Evolutionary conservation across 2,329 filamentous ascomycete genomes (phyloP), one percentile per base, ranked within the genome.

Genomic region (Nemania sp.): DNA sequence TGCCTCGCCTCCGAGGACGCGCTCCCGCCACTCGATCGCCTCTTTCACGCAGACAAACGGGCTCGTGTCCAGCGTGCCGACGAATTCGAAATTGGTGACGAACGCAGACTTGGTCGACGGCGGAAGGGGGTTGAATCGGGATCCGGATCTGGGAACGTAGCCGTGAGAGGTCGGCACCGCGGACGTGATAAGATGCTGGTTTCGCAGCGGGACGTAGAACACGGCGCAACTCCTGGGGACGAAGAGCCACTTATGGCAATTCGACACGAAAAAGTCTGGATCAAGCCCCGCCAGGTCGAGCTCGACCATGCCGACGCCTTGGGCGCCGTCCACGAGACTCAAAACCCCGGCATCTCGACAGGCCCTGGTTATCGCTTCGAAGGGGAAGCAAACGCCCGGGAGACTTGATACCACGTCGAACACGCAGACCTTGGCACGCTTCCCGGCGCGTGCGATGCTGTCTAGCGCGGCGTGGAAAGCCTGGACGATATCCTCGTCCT

Each of bases 161-260:
- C 91, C 90, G 73, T 93, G 90, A 40, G 88, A 92, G 0, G 92
- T 97, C 0, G 92, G 90, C 32, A 96, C 74, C 0, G 91, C 88
- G 2, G 87, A 87, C 13, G 87, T 83, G 43, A 97, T 86, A 45
- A 96, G 75, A 50, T 80, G 77, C 73, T 97, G 94, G 74, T 96
- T 92, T 20, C 89, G 83, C 17, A 80, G 61, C 0, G 92, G 90
- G 1, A 95, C 90, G 75, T 96, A 90, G 65, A 97, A 85, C 3
- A 95, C 79, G 2, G 92, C 92, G 72, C 90, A 92, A 15, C 88
- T 89, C 34, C 93, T 87, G 0, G 93, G 94, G 0, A 86, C 85
- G 70, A 86, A 88, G 7, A 97, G 85, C 94, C 94, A 98, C 79
- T 96, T 96, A 79, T 96, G 91, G 68, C 87, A 91, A 74, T 97